phyloP scores from a whole-genome alignment of 73 alveolate species.

The Paramecium primaurelia region DNA sequence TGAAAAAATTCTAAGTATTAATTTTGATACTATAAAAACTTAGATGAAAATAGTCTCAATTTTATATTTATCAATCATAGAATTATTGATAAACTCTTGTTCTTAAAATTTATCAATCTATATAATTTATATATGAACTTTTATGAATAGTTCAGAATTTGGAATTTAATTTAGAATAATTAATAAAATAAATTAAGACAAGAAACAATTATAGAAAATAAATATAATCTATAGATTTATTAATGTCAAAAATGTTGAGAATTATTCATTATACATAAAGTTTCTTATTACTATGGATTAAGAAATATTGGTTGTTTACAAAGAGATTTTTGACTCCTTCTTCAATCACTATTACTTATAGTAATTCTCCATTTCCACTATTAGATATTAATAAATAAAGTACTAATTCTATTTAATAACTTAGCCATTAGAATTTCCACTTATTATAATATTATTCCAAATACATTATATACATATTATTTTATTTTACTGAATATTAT shows the following conservation, averaged over 20 bases:
- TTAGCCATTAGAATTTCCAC: not conserved
- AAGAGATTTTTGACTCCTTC: not conserved
- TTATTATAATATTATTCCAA: not conserved
- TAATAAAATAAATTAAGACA: no score
- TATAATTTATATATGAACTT: no score
- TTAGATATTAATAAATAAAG: not conserved
- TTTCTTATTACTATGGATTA: not conserved
- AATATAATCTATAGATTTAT: not conserved
- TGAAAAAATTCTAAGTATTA: not conserved
- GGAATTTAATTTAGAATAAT: no score
- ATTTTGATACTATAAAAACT: no score
- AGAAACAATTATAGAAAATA: no score
- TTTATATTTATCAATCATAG: no score
- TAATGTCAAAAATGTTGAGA: not conserved
- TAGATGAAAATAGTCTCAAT: no score
- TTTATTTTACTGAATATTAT: not conserved
- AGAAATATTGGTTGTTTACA: not conserved
- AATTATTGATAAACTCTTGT: no score
- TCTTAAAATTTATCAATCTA: no score
- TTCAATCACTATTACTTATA: not conserved
- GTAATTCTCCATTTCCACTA: constrained; percentile 7
- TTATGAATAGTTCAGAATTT: no score
- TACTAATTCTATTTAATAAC: not conserved
- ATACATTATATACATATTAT: not conserved
- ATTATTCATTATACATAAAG: not conserved